Evolutionary conservation across 2,329 filamentous ascomycete genomes (phyloP).

Genomic region (Aspergillus sp.): DNA sequence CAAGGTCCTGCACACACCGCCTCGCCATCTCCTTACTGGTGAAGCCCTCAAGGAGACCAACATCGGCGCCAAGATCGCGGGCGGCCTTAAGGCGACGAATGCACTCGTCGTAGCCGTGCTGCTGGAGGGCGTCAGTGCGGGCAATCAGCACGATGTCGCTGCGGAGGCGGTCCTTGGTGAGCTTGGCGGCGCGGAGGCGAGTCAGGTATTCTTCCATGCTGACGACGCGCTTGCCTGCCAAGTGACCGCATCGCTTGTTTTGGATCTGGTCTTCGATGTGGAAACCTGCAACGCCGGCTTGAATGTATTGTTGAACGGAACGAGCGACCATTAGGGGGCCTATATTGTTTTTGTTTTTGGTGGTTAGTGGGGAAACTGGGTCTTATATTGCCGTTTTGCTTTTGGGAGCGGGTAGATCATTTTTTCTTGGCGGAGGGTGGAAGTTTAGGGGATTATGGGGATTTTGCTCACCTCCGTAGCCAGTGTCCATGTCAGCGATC

Average conservation of each 20-base stretch:
- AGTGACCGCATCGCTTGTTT: constrained; percentile 45
- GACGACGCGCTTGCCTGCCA: constrained; percentile 44
- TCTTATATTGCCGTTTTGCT: constrained; percentile 20
- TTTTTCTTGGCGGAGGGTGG: no score
- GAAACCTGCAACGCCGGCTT: constrained; percentile 56
- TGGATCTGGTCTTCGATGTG: constrained; percentile 60
- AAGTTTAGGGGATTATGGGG: background rate
- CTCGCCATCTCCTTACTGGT: constrained; percentile 39
- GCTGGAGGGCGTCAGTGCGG: constrained; percentile 42
- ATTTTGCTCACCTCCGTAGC: constrained; percentile 48
- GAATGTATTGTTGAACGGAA: constrained; percentile 52
- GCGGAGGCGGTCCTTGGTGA: constrained; percentile 34
- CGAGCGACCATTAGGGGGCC: constrained; percentile 49
- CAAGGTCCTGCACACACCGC: constrained; percentile 39
- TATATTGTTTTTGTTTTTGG: background rate
- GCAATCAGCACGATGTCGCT: constrained; percentile 49
- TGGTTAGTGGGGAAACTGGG: background rate
- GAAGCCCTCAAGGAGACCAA: constrained; percentile 45
- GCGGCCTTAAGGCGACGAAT: constrained; percentile 42
- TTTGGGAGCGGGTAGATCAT: no score
- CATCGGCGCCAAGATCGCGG: constrained; percentile 42
- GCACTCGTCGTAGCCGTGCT: constrained; percentile 45
- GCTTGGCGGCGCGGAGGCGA: constrained; percentile 40
- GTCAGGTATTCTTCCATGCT: constrained; percentile 36
- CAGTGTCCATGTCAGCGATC: constrained; percentile 60